Conservation (phyloP, 2,329 filamentous ascomycete genomes). For the Aspergillus amoenus region DNA sequence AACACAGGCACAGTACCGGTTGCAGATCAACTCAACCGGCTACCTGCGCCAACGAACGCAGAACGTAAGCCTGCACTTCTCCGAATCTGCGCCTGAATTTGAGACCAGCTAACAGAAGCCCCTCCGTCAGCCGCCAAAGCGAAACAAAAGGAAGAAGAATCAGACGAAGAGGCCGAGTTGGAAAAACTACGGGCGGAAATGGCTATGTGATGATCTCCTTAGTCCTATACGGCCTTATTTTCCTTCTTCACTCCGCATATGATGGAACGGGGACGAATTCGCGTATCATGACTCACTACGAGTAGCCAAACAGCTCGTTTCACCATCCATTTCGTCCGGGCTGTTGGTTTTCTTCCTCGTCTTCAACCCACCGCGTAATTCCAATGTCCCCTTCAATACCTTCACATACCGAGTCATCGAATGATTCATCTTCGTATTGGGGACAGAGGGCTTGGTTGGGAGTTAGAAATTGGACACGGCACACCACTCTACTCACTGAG, state of each 20-base stretch:
- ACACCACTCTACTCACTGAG: background rate
- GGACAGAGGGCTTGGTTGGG: background rate
- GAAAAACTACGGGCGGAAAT: conserved; percentile 93
- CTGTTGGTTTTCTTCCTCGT: background rate
- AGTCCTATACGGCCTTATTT: background rate
- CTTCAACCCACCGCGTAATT: background rate
- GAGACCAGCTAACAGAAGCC: conserved; percentile 9
- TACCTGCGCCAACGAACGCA: conserved; percentile 72
- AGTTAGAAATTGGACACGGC: background rate
- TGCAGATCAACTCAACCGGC: conserved; percentile 69
- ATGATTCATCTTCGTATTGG: background rate
- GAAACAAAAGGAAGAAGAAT: conserved; percentile 62
- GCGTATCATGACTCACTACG: conserved; percentile 6
- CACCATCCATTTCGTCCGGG: background rate
- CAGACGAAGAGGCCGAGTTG: conserved; percentile 94
- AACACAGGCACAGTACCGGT: conserved; percentile 83
- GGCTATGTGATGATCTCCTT: conserved; percentile 68
- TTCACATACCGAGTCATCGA: background rate
- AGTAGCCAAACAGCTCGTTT: conserved; percentile 3
- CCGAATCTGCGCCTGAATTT: background rate
- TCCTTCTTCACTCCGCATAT: conserved; percentile 4
- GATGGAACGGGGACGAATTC: conserved; percentile 2
- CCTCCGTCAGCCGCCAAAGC: conserved; percentile 42
- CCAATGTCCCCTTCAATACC: background rate
- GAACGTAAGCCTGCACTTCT: conserved; percentile 62